Percentiles rank a stretch among this genome's conserved stretches.
These are phyloP conservation scores for Phytophthora tentaculata DNA, from an alignment of 352 stramenopile genomes.

Conservation along the genomic window DNA sequence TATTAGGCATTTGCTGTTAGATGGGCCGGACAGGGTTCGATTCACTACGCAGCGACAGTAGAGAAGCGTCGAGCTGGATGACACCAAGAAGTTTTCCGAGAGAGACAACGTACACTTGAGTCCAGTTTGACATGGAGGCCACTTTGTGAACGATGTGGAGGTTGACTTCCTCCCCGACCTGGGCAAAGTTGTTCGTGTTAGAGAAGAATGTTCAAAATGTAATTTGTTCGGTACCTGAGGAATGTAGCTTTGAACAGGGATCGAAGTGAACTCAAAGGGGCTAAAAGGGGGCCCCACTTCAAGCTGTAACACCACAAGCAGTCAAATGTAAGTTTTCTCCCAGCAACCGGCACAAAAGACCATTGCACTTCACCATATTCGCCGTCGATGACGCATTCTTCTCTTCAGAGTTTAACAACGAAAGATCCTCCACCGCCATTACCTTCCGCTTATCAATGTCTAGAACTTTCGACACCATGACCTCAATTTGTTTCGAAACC, in stretches of 20 bases:
- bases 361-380: conserved; percentile 44
- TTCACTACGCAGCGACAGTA: conserved; percentile 27
- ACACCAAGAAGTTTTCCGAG: conserved; percentile 72
- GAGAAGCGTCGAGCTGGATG: conserved; percentile 69
- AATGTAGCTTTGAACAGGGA: conserved; percentile 81
- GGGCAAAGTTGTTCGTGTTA: neutral
- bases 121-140: conserved; percentile 86
- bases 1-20: too few species aligned
- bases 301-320: conserved; percentile 41
- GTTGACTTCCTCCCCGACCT: conserved; percentile 76
- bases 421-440: conserved; percentile 73
- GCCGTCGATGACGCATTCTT: conserved; percentile 57
- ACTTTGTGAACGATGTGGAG: conserved; percentile 79
- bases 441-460: conserved; percentile 73
- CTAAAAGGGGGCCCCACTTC: conserved; percentile 77
- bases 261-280: conserved; percentile 65
- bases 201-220: neutral
- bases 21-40: conserved; percentile 8
- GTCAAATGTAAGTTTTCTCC: neutral
- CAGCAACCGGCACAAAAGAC: neutral
- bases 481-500: conserved; percentile 71
- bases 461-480: conserved; percentile 67
- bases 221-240: conserved; percentile 41
- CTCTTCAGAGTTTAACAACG: conserved; percentile 71
- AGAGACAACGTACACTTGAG: conserved; percentile 83